phyloP scores from a whole-genome alignment of 768 basidiomycete genomes.

The Glaciozyma martinii region DNA sequence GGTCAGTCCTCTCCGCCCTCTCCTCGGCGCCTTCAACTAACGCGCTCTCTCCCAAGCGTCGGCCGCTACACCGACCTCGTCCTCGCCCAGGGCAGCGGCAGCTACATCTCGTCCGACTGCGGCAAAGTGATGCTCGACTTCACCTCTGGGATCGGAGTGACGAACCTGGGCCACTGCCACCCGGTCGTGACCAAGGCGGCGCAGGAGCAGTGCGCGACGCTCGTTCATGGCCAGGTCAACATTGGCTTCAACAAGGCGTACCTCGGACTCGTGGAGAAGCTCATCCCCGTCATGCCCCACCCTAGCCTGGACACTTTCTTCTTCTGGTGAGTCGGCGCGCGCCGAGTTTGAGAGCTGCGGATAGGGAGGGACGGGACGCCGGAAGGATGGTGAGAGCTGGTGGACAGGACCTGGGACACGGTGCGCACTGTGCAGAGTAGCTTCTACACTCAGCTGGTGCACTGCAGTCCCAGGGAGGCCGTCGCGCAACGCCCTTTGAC shows the following conservation, averaged over 20 bases:
- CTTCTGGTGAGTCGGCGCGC: constrained; percentile 52
- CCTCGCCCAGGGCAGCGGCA: constrained; percentile 23
- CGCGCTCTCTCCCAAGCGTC: constrained; percentile 11
- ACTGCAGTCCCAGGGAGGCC: too few relatives aligned
- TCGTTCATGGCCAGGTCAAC: constrained; percentile 68
- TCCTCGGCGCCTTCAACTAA: not conserved
- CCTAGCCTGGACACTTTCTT: constrained; percentile 88
- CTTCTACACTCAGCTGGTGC: too few relatives aligned
- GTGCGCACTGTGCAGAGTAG: too few relatives aligned
- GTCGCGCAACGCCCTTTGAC: too few relatives aligned
- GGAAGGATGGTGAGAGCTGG: too few relatives aligned
- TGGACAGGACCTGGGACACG: not conserved
- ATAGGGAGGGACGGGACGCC: too few relatives aligned
- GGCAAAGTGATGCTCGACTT: constrained; percentile 73
- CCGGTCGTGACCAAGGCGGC: constrained; percentile 77
- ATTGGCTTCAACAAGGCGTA: constrained; percentile 82
- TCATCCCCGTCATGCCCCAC: constrained; percentile 83
- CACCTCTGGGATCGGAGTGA: constrained; percentile 69
- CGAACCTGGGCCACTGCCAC: constrained; percentile 78
- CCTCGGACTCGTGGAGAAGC: constrained; percentile 70
- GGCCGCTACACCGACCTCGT: constrained; percentile 27
- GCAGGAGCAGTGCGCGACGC: constrained; percentile 74
- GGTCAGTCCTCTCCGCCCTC: not conserved
- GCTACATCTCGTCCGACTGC: constrained; percentile 43
- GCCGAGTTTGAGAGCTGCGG: not conserved